Conservation (phyloP, 768 basidiomycete genomes). For the Omphalotus guepiniiformis region DNA sequence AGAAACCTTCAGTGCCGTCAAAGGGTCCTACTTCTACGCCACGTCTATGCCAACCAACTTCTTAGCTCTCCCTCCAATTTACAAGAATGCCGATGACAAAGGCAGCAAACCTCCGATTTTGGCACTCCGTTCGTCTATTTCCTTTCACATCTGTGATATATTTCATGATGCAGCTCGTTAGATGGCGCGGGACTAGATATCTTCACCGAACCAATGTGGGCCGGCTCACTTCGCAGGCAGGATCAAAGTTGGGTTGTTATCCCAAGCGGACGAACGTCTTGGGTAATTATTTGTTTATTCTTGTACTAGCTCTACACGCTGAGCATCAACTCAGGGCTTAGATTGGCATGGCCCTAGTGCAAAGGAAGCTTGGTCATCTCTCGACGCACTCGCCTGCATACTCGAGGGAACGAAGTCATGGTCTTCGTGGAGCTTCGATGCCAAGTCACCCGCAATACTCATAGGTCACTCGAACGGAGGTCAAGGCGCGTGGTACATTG, state of each 20-base stretch:
- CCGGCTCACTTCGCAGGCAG: conserved; percentile 55
- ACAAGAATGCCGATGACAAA: conserved; percentile 19
- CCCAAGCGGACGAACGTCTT: conserved; percentile 81
- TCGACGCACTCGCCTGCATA: conserved; percentile 53
- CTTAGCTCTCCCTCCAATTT: conserved; percentile 50
- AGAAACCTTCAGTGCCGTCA: conserved; percentile 35
- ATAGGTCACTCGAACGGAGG: conserved; percentile 93
- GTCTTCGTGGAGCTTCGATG: conserved; percentile 36
- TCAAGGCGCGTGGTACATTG: conserved; percentile 82
- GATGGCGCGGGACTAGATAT: conserved; percentile 89
- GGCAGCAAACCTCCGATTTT: conserved; percentile 46
- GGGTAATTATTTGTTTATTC: conserved; percentile 41
- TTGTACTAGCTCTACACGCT: conserved; percentile 1
- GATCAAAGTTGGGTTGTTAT: conserved; percentile 68
- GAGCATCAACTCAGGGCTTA: conserved; percentile 51
- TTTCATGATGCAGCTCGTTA: conserved; percentile 22
- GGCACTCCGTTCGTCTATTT: conserved; percentile 51
- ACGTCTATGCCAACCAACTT: conserved; percentile 54
- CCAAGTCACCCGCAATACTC: conserved; percentile 49
- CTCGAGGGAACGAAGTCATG: conserved; percentile 32
- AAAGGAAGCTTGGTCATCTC: conserved; percentile 58
- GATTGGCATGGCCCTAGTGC: conserved; percentile 92
- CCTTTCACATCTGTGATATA: conserved; percentile 1
- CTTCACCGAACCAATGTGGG: conserved; percentile 51
- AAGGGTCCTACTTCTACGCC: conserved; percentile 56